Base-by-base conservation (phyloP, 352 stramenopile species). In the Globisporangium acanthophoron region DNA sequence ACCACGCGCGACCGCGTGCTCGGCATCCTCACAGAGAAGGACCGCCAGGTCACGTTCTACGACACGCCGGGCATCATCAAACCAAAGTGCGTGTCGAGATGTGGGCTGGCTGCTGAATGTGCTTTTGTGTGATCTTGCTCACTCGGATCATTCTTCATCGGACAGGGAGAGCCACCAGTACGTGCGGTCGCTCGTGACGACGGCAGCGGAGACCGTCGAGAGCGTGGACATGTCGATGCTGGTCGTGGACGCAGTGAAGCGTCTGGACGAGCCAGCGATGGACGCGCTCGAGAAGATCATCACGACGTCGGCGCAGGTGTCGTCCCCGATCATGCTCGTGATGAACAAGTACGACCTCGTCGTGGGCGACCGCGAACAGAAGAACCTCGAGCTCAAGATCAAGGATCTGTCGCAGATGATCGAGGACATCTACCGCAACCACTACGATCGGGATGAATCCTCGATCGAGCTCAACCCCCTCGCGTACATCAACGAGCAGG, bases 341-440 rank as follows among this genome's bases (percentile, higher is more conserved):
- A 86, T 94, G 78, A 94, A 94, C 70, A 94, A 94, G 74, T 81
- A 65, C 55, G 78, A 92, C 29, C 71, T 93, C 20, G 77, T 89
- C 21, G 43, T 24, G 15, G 71, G 66, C 24, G 52, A 73, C 11
- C 74, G 66, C 12, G 80, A 90, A 46, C 72, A 79, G 56, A 49
- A 62, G 21, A 90, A 84, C 51, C 45, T 92, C 21, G 67, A 76
- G 6, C 70, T 80, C 24, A 87, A 87, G 54, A 79, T 92, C 49
- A 75, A 80, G 58, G 82, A 90, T 35, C 63, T 94, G 12, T 88
- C 82, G 16, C 70, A 92, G 58, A 92, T 94, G 80, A 85, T 94
- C 56, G 69, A 86, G 47, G 77, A 88, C 48, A 80, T 92, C 48
- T 94, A 90, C 61, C 56, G 71, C 41, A 76, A 67, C 41, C 75